Evolutionary conservation across 192 early-diverging fungal genomes (phyloP), one percentile per base, ranked within the genome.

Genomic region (Martensiomyces pterosporus): DNA sequence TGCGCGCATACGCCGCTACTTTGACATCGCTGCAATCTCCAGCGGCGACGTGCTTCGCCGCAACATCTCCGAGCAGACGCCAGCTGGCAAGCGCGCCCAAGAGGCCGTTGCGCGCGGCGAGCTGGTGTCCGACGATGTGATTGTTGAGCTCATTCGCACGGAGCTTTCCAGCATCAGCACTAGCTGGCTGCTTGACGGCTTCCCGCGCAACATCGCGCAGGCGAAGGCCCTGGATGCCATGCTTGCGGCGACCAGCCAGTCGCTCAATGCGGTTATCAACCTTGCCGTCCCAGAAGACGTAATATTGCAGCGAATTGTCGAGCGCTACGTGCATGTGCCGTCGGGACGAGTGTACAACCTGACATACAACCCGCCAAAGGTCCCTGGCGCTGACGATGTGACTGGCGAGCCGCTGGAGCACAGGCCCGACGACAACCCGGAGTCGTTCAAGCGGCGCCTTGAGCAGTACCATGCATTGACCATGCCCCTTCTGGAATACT

Each of bases 281-380:
- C 67, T 98, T 44, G 82, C 86, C 49, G 95, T 98, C 16, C 93
- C 95, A 9, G 88, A 92, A 57, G 79, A 80, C 44, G 88, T 91
- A 10, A 94, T 96, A 39, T 58, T 98, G 45, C 76, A 89, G 51
- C 80, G 95, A 9, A 93, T 98, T 39, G 84, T 88, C 72, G 92
- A 92, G 76, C 85, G 95, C 24, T 98, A 91, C 84, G 88, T 98
- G 41, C 95, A 98, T 63, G 83, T 84, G 48, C 80, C 85, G 14
- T 85, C 86, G 29, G 95, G 95, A 4, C 80, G 95, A 4, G 92
- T 93, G 10, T 98, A 98, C 76, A 97, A 98, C 49, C 47, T 90
- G 50, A 79, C 75, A 4, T 98, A 93, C 67, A 98, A 97, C 49
- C 94, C 95, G 27, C 95, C 95, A 3, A 86, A 83, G 46, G 58